phyloP scores from a whole-genome alignment of 768 basidiomycete genomes.

The Tremella fuciformis region DNA sequence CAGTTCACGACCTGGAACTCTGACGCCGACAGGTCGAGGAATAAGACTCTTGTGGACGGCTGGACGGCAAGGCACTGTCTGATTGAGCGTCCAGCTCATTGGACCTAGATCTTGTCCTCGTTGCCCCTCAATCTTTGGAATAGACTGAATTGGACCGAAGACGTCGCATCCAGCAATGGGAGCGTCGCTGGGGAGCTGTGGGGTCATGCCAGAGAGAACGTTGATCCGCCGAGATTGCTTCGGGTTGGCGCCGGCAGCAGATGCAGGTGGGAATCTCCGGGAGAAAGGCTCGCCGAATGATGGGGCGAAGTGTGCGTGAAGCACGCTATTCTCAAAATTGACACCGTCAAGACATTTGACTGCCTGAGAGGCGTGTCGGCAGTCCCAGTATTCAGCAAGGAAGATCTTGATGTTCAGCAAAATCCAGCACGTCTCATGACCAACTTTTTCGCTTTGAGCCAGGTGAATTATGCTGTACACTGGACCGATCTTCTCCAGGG shows the following conservation, averaged over 20 bases:
- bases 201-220: slow-evolving; percentile 2
- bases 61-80: no score
- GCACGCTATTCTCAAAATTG: slow-evolving; percentile 8
- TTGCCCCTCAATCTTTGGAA: no score
- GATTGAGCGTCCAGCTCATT: no score
- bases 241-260: not conserved
- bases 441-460: slow-evolving; percentile 25
- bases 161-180: no score
- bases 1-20: no score
- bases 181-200: no score
- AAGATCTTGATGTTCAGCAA: slow-evolving; percentile 18
- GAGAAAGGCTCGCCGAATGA: not conserved
- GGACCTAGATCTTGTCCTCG: no score
- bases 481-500: slow-evolving; percentile 19
- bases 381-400: slow-evolving; percentile 39
- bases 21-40: no score
- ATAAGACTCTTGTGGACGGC: no score
- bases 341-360: slow-evolving; percentile 21
- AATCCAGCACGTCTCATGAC: not conserved
- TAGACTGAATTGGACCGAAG: no score
- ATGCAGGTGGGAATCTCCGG: not conserved
- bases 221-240: not conserved
- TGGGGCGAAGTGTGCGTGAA: slow-evolving; percentile 11
- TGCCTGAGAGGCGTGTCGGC: slow-evolving; percentile 29
- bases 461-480: slow-evolving; percentile 20